These are phyloP conservation scores for Ceratocystis papillata DNA, from an alignment of 2,329 filamentous ascomycete species.

Conservation along the genomic window DNA sequence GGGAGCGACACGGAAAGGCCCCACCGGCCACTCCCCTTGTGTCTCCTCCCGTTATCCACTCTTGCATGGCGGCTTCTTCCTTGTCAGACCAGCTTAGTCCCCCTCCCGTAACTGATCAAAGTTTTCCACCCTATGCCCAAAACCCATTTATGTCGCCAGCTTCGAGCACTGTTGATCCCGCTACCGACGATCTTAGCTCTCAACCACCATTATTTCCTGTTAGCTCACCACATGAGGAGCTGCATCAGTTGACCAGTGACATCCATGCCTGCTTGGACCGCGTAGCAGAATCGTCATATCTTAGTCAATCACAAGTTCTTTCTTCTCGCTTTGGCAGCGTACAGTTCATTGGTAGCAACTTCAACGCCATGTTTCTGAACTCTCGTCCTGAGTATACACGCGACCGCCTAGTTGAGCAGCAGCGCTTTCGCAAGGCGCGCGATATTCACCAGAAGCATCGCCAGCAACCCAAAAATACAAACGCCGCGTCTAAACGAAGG, in stretches of 20 bases:
- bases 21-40: slow-evolving; percentile 19
- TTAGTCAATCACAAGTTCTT: slow-evolving; percentile 10
- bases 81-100: slow-evolving; percentile 16
- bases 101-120: background rate
- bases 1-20: slow-evolving; percentile 8
- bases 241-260: slow-evolving; percentile 5
- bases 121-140: slow-evolving; percentile 2
- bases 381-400: slow-evolving; percentile 10
- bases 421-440: slow-evolving; percentile 16
- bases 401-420: slow-evolving; percentile 15
- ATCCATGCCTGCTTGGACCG: slow-evolving; percentile 20
- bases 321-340: background rate
- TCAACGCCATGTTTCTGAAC: slow-evolving; percentile 19
- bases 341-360: slow-evolving; percentile 19
- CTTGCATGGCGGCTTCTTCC: slow-evolving; percentile 13
- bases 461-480: background rate
- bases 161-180: slow-evolving; percentile 18
- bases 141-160: slow-evolving; percentile 21
- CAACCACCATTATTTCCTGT: slow-evolving; percentile 12
- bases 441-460: background rate
- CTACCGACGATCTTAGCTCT: slow-evolving; percentile 3
- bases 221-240: background rate
- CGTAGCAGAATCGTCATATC: slow-evolving; percentile 10
- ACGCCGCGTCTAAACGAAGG: background rate
- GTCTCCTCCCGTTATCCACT: slow-evolving; percentile 21